Evolutionary conservation across 805 yeast species (phyloP).

Genomic region (Candida manassasensis): DNA sequence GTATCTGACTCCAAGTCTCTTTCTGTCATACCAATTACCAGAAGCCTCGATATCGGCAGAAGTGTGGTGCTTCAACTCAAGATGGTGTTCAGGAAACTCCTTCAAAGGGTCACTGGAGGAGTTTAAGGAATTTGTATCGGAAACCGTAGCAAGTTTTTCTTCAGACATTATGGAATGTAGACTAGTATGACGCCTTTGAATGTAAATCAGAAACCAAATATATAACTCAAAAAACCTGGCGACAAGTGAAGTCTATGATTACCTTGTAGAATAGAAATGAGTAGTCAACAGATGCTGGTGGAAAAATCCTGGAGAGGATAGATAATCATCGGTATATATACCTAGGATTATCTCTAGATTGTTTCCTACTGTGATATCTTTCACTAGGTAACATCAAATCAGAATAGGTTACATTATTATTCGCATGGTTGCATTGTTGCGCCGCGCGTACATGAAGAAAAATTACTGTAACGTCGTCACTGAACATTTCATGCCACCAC

Average conservation of each 20-base stretch:
- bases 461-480: too few relatives aligned
- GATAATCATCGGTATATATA: too few relatives aligned
- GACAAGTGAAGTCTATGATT: too few relatives aligned
- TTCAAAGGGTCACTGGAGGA: slow-evolving; percentile 9
- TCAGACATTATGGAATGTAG: background rate
- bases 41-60: slow-evolving; percentile 27
- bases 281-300: too few relatives aligned
- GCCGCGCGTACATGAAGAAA: background rate
- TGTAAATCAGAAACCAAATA: background rate
- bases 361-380: too few relatives aligned
- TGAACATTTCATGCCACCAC: too few relatives aligned
- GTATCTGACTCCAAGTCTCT: slow-evolving; percentile 7
- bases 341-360: too few relatives aligned
- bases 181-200: background rate
- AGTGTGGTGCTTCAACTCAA: slow-evolving; percentile 21
- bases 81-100: slow-evolving; percentile 10
- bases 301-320: too few relatives aligned
- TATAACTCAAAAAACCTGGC: background rate
- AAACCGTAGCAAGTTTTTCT: background rate
- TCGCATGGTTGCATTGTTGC: background rate
- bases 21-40: slow-evolving; percentile 39
- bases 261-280: too few relatives aligned
- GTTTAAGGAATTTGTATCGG: background rate
- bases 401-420: background rate
- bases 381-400: slow-evolving; percentile 1